Evolutionary conservation across 768 basidiomycete genomes (phyloP), one percentile per base, ranked within the genome.

Genomic region (Naganishia vaughanmartiniae): DNA sequence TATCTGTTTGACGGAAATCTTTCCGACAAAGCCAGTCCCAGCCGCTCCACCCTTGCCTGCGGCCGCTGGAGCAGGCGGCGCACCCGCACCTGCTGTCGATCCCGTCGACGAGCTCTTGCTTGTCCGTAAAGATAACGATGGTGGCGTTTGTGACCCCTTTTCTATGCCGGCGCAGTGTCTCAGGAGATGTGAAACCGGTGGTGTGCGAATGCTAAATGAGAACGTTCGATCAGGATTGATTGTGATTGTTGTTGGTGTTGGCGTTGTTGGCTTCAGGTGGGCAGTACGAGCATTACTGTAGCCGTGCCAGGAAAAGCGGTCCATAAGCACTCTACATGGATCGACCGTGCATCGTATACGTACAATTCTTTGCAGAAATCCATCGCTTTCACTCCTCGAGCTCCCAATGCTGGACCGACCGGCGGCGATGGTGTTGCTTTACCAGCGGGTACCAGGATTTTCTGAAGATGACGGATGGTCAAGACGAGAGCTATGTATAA

Each of bases 341-440:
- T 11, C 31, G 21, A 46, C 14, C 12, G 36, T 54, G n/a, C 26
- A 31, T 48, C n/a, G 48, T 17, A 4, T 9, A 78, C 80, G 72
- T 57, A 80, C 80, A 98, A 99, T 81, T 98, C 93, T 82, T 97
- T 99, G 85, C 93, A 96, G 80, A 99, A 99, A 83, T 99, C 96
- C 90, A 98, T 98, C 31, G 93, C 93, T 83, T 96, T 97, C 75
- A 99, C 94, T 76, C 96, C 96, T 78, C 92, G 88, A 73, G 96
- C 95, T 84, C 96, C 96, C 66, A 99, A 87, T 36, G 94, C 95
- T 67, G 95, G 95, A 77, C 95, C 95, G 65, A 99, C 90, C 11
- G 95, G 95, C 69, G 95, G 95, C 46, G 92, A 90, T 21, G 95
- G 94, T 31, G 94, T 89, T 42, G 95, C 95, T 79, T 97, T 97